These are phyloP conservation scores for Trichoderma guizhouense DNA, from an alignment of 2,329 filamentous ascomycete species.

Conservation along the genomic window DNA sequence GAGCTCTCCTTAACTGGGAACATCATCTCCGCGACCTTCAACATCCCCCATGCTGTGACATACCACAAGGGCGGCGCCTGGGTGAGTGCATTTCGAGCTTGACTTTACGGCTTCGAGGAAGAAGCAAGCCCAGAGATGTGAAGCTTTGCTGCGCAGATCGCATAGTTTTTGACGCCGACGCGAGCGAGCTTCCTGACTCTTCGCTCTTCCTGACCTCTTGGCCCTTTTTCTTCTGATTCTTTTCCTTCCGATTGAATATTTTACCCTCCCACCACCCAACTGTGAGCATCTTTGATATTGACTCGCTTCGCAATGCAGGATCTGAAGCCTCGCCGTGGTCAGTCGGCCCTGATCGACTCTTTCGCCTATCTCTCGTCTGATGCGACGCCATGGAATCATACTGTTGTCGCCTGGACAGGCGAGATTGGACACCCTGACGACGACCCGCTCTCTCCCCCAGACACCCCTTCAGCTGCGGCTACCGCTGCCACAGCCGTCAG, in stretches of 20 bases:
- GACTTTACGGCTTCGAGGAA: not conserved
- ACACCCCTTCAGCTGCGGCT: conserved; percentile 42
- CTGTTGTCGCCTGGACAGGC: conserved; percentile 90
- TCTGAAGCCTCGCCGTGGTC: conserved; percentile 73
- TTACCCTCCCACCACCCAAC: not conserved
- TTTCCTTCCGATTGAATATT: not conserved
- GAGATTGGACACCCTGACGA: conserved; percentile 63
- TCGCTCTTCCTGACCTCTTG: not conserved
- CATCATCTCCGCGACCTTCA: conserved; percentile 64
- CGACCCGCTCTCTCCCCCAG: conserved; percentile 41
- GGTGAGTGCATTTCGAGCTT: conserved; percentile 42
- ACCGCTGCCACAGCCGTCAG: conserved; percentile 59
- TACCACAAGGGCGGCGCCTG: conserved; percentile 59
- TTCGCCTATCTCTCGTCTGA: conserved; percentile 85
- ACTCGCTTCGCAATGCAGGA: conserved; percentile 50
- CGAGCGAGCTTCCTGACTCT: not conserved
- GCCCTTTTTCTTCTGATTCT: too few relatives aligned
- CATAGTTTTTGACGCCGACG: not conserved
- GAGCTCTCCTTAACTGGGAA: conserved; percentile 59
- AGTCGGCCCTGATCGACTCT: conserved; percentile 88
- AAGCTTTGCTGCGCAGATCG: not conserved
- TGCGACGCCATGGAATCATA: conserved; percentile 83
- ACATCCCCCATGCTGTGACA: conserved; percentile 57
- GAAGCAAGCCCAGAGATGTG: not conserved
- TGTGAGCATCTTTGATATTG: not conserved